These are phyloP conservation scores for Pezicula radicicola DNA, from an alignment of 2,329 filamentous ascomycete genomes.

Conservation along the genomic window DNA sequence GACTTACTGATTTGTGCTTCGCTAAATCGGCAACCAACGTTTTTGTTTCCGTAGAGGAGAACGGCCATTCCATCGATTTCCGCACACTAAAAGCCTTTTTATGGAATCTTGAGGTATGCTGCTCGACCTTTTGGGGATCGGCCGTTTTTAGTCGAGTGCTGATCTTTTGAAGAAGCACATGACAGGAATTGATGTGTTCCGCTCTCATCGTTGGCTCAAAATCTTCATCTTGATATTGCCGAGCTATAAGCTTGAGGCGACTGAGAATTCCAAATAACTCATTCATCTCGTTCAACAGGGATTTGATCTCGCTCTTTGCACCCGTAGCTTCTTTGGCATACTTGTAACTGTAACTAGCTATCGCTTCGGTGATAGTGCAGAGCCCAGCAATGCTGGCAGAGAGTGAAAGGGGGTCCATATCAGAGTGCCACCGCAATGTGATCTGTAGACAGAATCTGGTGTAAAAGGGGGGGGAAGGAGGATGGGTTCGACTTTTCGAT, in stretches of 20 bases:
- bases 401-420: conserved; percentile 5
- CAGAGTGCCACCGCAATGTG: not conserved
- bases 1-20: conserved; percentile 8
- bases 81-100: not conserved
- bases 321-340: conserved; percentile 7
- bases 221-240: not conserved
- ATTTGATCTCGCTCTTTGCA: conserved; percentile 1
- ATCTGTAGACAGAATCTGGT: too few species aligned
- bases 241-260: not conserved
- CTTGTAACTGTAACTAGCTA: conserved; percentile 5
- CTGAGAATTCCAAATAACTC: conserved; percentile 7
- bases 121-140: not conserved
- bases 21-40: conserved; percentile 11
- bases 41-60: conserved; percentile 3
- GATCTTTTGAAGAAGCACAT: conserved; percentile 8
- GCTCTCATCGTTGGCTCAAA: conserved; percentile 5
- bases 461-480: too few species aligned
- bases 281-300: conserved; percentile 6
- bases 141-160: conserved; percentile 2
- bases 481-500: too few species aligned
- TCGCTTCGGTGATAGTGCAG: conserved; percentile 5
- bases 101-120: too few species aligned
- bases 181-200: conserved; percentile 11
- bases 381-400: conserved; percentile 8
- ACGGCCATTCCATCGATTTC: conserved; percentile 10